Percentiles rank a stretch among this genome's conserved stretches.
phyloP scores from a whole-genome alignment of 768 basidiomycete genomes.

The Myochromella boudieri region DNA sequence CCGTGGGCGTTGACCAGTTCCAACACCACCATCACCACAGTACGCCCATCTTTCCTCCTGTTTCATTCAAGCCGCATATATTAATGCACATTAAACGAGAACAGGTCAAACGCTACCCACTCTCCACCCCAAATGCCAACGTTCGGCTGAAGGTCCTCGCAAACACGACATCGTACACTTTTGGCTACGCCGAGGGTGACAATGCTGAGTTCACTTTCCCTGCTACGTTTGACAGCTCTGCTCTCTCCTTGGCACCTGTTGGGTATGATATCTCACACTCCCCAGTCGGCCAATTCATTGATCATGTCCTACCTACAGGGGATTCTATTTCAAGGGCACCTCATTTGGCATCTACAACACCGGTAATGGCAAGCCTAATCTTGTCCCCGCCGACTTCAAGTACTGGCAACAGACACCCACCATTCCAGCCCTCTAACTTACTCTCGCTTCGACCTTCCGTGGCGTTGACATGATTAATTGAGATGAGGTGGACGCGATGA shows the following conservation, averaged over 20 bases:
- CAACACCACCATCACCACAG: slow-evolving; percentile 29
- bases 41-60: slow-evolving; percentile 11
- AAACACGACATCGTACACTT: slow-evolving; percentile 26
- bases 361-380: slow-evolving; percentile 35
- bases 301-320: slow-evolving; percentile 27
- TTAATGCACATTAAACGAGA: not conserved
- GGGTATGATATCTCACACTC: slow-evolving; percentile 29
- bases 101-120: slow-evolving; percentile 19
- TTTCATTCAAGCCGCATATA: not conserved
- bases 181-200: slow-evolving; percentile 34
- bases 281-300: too few species aligned
- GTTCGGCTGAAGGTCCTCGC: slow-evolving; percentile 30
- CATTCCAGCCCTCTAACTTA: too few species aligned
- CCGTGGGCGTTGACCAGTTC: slow-evolving; percentile 31
- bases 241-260: slow-evolving; percentile 30
- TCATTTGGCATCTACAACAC: slow-evolving; percentile 38
- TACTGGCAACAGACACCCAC: slow-evolving; percentile 36
- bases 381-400: slow-evolving; percentile 33
- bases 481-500: slow-evolving; percentile 9
- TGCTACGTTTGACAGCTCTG: slow-evolving; percentile 29
- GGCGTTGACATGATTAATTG: too few species aligned
- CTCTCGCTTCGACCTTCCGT: too few species aligned
- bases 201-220: slow-evolving; percentile 23
- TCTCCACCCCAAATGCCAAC: slow-evolving; percentile 22
- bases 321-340: slow-evolving; percentile 37